Evolutionary conservation across 1,284 basidiomycete species (phyloP).

Genomic region (Violaceomyces palustris): DNA sequence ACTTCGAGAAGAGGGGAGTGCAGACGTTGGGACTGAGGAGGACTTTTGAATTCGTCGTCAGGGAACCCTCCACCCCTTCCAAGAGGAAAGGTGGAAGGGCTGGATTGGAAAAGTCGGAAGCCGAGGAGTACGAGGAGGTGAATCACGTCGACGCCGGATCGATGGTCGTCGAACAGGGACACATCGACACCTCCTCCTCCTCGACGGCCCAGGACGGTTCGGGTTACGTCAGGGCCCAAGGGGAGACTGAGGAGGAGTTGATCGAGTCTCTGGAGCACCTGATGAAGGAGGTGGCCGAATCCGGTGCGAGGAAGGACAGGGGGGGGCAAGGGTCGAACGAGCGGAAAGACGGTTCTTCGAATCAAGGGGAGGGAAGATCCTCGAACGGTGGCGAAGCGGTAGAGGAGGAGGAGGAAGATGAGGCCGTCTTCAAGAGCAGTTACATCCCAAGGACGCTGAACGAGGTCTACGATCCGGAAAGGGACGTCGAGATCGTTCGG

Average conservation of each 20-base stretch:
- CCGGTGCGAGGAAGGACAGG: not conserved
- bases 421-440: slow-evolving; percentile 43
- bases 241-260: slow-evolving; percentile 35
- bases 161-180: too few relatives aligned
- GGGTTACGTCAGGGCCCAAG: too few relatives aligned
- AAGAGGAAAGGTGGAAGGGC: slow-evolving; percentile 29
- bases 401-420: slow-evolving; percentile 17
- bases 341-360: too few relatives aligned
- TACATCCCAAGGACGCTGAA: slow-evolving; percentile 50
- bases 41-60: slow-evolving; percentile 65
- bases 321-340: too few relatives aligned
- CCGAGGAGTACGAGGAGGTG: slow-evolving; percentile 8
- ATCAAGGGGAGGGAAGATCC: too few relatives aligned
- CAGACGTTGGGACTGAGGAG: slow-evolving; percentile 71
- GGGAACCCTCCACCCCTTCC: slow-evolving; percentile 2
- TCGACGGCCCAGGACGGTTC: too few relatives aligned
- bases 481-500: slow-evolving; percentile 32
- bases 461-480: slow-evolving; percentile 48
- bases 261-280: slow-evolving; percentile 23
- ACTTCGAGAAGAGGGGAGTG: slow-evolving; percentile 70
- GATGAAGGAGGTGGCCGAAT: slow-evolving; percentile 9
- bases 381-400: not conserved
- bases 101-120: slow-evolving; percentile 36
- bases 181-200: too few relatives aligned
- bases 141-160: too few relatives aligned